Evolutionary conservation across 768 basidiomycete genomes (phyloP).

Genomic region (Pleurotus platypus): DNA sequence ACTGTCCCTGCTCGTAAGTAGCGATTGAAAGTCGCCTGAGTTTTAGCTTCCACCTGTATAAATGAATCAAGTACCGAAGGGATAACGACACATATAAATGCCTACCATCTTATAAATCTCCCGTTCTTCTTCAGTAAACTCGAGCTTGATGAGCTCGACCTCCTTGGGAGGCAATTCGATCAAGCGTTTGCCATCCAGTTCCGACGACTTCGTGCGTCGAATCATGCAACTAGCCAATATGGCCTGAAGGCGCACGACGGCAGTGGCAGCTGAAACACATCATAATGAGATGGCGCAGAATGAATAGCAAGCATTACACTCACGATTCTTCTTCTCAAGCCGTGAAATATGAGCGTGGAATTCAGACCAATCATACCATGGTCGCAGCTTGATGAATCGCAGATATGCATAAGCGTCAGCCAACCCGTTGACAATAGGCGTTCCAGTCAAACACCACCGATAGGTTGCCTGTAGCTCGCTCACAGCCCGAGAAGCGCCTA

Average conservation of each 20-base stretch:
- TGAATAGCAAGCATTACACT: conserved; percentile 13
- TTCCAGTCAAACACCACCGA: conserved; percentile 71
- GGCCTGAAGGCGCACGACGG: conserved; percentile 56
- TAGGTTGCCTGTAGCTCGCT: conserved; percentile 47
- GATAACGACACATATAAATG: not conserved
- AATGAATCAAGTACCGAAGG: not conserved
- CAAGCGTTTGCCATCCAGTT: conserved; percentile 64
- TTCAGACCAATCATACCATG: conserved; percentile 43
- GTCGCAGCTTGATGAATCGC: conserved; percentile 39
- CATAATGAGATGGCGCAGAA: not conserved
- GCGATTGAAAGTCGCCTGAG: conserved; percentile 63
- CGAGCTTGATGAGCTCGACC: conserved; percentile 44
- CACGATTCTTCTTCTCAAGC: conserved; percentile 51
- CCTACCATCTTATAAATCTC: conserved; percentile 56
- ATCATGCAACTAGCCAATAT: conserved; percentile 51
- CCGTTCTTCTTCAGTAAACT: conserved; percentile 59
- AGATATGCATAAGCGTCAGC: conserved; percentile 49
- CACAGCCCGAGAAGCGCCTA: conserved; percentile 53
- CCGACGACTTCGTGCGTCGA: conserved; percentile 60
- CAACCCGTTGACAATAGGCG: conserved; percentile 62
- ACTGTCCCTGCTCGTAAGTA: conserved; percentile 62
- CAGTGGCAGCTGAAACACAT: conserved; percentile 37
- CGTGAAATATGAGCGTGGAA: conserved; percentile 34
- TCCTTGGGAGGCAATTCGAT: conserved; percentile 61
- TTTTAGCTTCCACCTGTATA: conserved; percentile 43